Evolutionary conservation across 2,329 filamentous ascomycete genomes (phyloP), one percentile per base, ranked within the genome.

Genomic region (Penicillium griseofulvum): DNA sequence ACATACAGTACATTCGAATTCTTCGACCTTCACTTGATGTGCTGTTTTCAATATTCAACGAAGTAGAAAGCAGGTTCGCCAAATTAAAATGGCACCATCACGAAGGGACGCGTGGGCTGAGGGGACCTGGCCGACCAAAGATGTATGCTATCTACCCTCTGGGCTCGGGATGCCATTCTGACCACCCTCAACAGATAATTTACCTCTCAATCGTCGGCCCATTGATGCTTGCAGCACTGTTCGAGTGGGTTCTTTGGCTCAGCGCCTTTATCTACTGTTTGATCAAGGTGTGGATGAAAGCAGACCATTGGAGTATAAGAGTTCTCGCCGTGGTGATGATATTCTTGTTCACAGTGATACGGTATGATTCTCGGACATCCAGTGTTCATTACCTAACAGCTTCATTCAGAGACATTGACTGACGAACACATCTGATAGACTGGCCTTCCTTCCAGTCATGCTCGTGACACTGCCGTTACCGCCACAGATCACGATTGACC

Each of bases 231-330:
- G 89, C 89, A 56, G 93, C 93, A 2, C 80, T 91, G 29, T 79
- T 97, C 9, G 93, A 97, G 76, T 97, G 94, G 91, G 86, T 96
- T 57, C 83, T 97, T 14, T 97, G 92, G 91, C 81, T 97, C 38
- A 86, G 88, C n/a, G 91, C 93, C 4, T 97, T 97, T 70, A 71
- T 94, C 59, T 97, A 97, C 75, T 97, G 93, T 70, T 79, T 97
- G 1, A 78, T 86, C 68, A 96, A 97, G 72, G 91, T 93, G 29
- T 96, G 88, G 67, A 80, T 85, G 61, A 97, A 97, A 73, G 91
- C 93, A 19, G 90, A 96, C 65, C 88, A 91, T 69, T 91, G 89
- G 85, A 91, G 88, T 41, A 89, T 95, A 58, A 85, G 85, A 56
- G 73, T 92, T 5, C 79, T 97, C 46, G 87, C 91, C n/a, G 75